These are phyloP conservation scores for Tolypocladium nubicola DNA, from an alignment of 2,329 filamentous ascomycete species.

Conservation along the genomic window DNA sequence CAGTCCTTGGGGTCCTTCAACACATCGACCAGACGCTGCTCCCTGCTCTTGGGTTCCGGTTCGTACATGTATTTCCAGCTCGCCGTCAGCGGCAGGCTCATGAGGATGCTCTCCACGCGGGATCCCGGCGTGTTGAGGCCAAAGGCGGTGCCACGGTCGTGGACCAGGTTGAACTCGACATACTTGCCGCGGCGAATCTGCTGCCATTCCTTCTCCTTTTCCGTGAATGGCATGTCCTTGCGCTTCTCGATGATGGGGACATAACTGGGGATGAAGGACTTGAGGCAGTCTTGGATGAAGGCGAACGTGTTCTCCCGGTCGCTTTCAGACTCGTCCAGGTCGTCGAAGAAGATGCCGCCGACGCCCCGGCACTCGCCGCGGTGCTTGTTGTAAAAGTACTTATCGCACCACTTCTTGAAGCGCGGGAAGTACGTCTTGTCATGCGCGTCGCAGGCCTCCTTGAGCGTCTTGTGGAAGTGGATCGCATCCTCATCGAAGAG, in stretches of 20 bases:
- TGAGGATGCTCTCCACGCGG: slow-evolving; percentile 90
- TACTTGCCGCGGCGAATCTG: slow-evolving; percentile 90
- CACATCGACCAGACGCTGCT: slow-evolving; percentile 71
- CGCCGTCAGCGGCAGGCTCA: slow-evolving; percentile 90
- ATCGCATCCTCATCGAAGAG: slow-evolving; percentile 95
- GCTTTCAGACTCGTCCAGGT: slow-evolving; percentile 78
- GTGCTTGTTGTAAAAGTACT: slow-evolving; percentile 94
- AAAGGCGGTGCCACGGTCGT: slow-evolving; percentile 91
- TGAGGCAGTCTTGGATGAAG: slow-evolving; percentile 76
- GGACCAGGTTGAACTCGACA: slow-evolving; percentile 96
- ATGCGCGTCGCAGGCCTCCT: slow-evolving; percentile 86
- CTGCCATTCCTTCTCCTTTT: slow-evolving; percentile 89
- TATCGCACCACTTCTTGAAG: slow-evolving; percentile 98
- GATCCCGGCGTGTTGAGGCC: slow-evolving; percentile 87
- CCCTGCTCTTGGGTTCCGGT: slow-evolving; percentile 62
- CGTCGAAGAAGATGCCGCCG: slow-evolving; percentile 98
- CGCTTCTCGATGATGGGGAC: slow-evolving; percentile 77
- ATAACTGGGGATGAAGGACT: slow-evolving; percentile 83
- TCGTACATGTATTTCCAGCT: slow-evolving; percentile 95
- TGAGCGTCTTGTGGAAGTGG: slow-evolving; percentile 91
- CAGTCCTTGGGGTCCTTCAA: slow-evolving; percentile 55
- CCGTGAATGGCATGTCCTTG: slow-evolving; percentile 85
- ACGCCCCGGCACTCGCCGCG: slow-evolving; percentile 77
- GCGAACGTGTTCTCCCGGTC: slow-evolving; percentile 84
- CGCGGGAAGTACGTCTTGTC: slow-evolving; percentile 84